phyloP scores from a whole-genome alignment of 1,139 yeast species.

The Kluyveromyces marxianus region DNA sequence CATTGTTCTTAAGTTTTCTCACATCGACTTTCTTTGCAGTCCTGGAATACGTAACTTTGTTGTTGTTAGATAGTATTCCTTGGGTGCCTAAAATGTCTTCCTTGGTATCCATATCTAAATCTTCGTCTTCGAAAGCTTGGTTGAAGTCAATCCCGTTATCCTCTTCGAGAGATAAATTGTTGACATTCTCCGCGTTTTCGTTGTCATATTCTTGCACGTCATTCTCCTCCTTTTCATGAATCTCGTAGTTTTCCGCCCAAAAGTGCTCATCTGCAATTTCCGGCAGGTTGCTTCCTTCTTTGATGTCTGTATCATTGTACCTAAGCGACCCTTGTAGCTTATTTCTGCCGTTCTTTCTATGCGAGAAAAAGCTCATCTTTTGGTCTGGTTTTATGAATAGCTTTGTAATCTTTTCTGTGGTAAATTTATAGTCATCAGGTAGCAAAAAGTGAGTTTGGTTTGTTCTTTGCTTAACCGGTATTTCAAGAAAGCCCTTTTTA shows the following conservation, averaged over 20 bases:
- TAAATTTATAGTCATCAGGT: constrained; percentile 71
- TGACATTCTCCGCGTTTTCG: constrained; percentile 21
- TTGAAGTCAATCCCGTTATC: constrained; percentile 37
- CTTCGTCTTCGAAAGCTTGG: constrained; percentile 37
- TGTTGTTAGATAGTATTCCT: constrained; percentile 35
- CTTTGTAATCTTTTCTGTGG: constrained; percentile 59
- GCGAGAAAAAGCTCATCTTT: constrained; percentile 30
- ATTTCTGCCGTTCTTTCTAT: constrained; percentile 8
- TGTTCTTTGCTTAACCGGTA: constrained; percentile 39
- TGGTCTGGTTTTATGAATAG: constrained; percentile 62
- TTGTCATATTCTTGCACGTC: constrained; percentile 22
- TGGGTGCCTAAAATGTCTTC: constrained; percentile 12
- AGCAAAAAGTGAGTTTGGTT: constrained; percentile 42
- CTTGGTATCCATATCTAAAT: constrained; percentile 19
- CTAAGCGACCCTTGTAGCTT: constrained; percentile 4
- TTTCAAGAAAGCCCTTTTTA: constrained; percentile 36
- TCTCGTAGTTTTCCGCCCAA: constrained; percentile 64
- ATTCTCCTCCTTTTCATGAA: constrained; percentile 34
- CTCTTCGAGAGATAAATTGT: constrained; percentile 25
- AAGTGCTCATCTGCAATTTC: constrained; percentile 54
- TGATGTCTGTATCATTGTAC: constrained; percentile 8
- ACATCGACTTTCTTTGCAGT: constrained; percentile 85
- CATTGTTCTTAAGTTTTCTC: constrained; percentile 65
- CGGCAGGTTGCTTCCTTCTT: constrained; percentile 12
- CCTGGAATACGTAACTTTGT: constrained; percentile 61